phyloP scores from a whole-genome alignment of 2,329 filamentous ascomycete genomes.

The Botrytis tulipae region DNA sequence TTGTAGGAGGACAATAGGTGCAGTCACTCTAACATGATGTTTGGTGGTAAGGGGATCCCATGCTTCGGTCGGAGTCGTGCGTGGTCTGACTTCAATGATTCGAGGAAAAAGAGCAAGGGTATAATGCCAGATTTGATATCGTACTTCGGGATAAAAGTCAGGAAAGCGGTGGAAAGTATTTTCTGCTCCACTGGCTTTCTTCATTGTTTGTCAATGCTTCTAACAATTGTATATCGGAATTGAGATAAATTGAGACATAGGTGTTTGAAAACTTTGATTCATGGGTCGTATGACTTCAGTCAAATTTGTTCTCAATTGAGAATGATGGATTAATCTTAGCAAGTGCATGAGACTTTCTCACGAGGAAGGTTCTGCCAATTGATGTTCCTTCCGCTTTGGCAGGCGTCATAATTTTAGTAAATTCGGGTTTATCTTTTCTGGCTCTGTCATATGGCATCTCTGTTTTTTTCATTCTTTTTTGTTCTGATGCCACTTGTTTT shows the following conservation, averaged over 20 bases:
- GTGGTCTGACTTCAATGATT: slow-evolving; percentile 14
- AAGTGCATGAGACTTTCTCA: not conserved
- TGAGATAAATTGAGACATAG: not conserved
- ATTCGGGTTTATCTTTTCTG: not conserved
- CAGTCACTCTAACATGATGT: not conserved
- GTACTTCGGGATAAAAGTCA: not conserved
- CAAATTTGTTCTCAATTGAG: not conserved
- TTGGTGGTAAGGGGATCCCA: slow-evolving; percentile 13
- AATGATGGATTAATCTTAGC: not conserved
- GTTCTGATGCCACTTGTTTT: not conserved
- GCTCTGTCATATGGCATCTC: too few relatives aligned
- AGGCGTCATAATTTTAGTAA: too few relatives aligned
- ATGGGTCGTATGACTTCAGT: not conserved
- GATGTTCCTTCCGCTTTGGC: not conserved
- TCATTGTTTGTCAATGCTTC: not conserved
- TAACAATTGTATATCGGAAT: not conserved
- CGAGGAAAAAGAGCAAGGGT: slow-evolving; percentile 1
- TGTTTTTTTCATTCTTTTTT: too few relatives aligned
- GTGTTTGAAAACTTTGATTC: not conserved
- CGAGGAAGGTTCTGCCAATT: not conserved
- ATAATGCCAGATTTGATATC: not conserved
- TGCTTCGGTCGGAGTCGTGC: not conserved
- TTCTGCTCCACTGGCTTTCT: not conserved
- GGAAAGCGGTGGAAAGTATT: not conserved
- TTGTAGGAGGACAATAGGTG: not conserved